Percentiles rank a stretch among this genome's conserved stretches.
Evolutionary conservation across 1,139 yeast genomes (phyloP).

Genomic region (Blastobotrys capitulatus): DNA sequence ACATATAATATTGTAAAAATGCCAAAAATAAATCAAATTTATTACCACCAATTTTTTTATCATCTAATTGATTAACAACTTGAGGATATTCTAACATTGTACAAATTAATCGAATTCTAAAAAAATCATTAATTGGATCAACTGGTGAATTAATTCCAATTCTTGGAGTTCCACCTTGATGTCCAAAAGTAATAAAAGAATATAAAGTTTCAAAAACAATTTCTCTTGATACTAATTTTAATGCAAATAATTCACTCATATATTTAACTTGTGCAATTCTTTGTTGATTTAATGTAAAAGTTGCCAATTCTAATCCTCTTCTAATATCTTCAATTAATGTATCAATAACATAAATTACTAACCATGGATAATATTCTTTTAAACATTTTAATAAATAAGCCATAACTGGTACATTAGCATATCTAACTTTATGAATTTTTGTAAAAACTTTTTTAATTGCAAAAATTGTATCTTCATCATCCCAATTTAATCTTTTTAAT

Average conservation of each 20-base stretch:
- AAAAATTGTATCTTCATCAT: slow-evolving; percentile 37
- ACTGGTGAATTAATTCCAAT: slow-evolving; percentile 41
- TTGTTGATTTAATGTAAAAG: slow-evolving; percentile 53
- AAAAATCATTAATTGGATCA: slow-evolving; percentile 66
- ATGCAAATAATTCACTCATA: slow-evolving; percentile 53
- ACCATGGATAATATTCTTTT: slow-evolving; percentile 36
- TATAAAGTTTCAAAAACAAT: slow-evolving; percentile 52
- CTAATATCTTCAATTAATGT: slow-evolving; percentile 57
- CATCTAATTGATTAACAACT: slow-evolving; percentile 17
- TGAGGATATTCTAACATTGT: slow-evolving; percentile 34
- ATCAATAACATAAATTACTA: slow-evolving; percentile 51
- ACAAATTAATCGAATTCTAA: slow-evolving; percentile 57
- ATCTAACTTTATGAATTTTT: slow-evolving; percentile 57
- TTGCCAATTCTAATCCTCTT: slow-evolving; percentile 62
- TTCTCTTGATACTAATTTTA: slow-evolving; percentile 27
- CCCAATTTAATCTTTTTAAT: slow-evolving; percentile 46
- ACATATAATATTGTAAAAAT: slow-evolving; percentile 71
- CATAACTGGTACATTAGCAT: slow-evolving; percentile 47
- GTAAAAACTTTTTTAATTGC: slow-evolving; percentile 51
- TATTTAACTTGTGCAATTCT: slow-evolving; percentile 60
- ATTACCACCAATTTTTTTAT: slow-evolving; percentile 4
- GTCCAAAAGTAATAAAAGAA: slow-evolving; percentile 61
- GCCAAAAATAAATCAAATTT: slow-evolving; percentile 44
- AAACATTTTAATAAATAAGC: slow-evolving; percentile 45
- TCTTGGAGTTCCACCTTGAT: slow-evolving; percentile 58